These are phyloP conservation scores for Schizosaccharomyces octosporus DNA, from an alignment of 805 yeast genomes.

Conservation along the genomic window DNA sequence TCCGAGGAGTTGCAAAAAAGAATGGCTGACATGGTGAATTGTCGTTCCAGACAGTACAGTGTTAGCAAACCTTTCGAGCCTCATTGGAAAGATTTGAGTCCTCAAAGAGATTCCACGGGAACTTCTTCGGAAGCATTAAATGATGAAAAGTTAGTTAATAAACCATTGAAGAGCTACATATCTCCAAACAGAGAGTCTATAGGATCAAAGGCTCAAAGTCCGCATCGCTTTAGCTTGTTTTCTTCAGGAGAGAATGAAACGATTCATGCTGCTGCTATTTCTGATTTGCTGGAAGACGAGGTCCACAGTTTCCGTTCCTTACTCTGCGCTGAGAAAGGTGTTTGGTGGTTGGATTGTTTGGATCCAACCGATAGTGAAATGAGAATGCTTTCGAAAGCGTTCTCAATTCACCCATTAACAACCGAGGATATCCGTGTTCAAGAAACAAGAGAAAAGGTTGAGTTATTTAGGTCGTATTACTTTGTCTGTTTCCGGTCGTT, in stretches of 20 bases:
- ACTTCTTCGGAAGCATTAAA: not conserved
- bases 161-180: conserved; percentile 3
- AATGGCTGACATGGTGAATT: conserved; percentile 1
- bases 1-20: conserved; percentile 4
- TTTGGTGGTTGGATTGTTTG: conserved; percentile 91
- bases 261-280: conserved; percentile 67
- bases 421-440: conserved; percentile 92
- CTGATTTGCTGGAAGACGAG: conserved; percentile 38
- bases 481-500: conserved; percentile 94
- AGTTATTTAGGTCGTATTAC: conserved; percentile 66
- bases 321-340: conserved; percentile 45
- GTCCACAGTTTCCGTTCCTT: conserved; percentile 42
- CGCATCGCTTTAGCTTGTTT: conserved; percentile 67
- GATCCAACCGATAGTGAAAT: conserved; percentile 90
- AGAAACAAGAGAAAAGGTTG: conserved; percentile 93
- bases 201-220: conserved; percentile 15
- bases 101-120: not conserved
- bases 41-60: conserved; percentile 5
- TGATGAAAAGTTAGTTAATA: not conserved
- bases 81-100: conserved; percentile 2
- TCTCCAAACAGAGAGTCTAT: not conserved
- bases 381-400: conserved; percentile 76
- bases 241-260: conserved; percentile 66
- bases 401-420: conserved; percentile 92
- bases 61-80: conserved; percentile 5